Evolutionary conservation across 1,284 basidiomycete genomes (phyloP).

Genomic region (Trichosporon sp.): DNA sequence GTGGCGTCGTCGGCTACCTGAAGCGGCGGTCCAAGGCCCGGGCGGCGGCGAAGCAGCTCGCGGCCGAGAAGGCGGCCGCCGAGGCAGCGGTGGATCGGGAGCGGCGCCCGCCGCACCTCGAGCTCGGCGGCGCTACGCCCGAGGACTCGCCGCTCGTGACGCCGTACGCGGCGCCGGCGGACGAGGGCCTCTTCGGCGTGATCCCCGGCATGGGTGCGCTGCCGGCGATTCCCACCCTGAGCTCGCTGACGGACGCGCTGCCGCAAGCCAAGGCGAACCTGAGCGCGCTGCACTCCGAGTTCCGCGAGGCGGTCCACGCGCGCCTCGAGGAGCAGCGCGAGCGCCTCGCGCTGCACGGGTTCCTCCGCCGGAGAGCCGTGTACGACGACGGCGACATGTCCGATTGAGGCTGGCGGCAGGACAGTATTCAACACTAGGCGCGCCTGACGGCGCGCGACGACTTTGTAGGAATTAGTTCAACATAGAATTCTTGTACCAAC

Average conservation of each 20-base stretch:
- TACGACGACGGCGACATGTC: not conserved
- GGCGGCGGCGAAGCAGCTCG: not conserved
- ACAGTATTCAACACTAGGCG: not conserved
- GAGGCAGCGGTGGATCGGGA: not conserved
- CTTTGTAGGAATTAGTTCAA: not conserved
- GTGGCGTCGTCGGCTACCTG: conserved; percentile 56
- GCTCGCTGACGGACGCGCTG: conserved; percentile 21
- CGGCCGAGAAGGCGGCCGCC: not conserved
- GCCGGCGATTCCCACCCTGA: conserved; percentile 20
- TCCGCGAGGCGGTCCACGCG: conserved; percentile 36
- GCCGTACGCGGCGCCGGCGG: conserved; percentile 36
- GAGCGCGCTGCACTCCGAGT: conserved; percentile 20
- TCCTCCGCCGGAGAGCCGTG: conserved; percentile 9
- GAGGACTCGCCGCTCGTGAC: conserved; percentile 45
- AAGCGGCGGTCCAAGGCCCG: conserved; percentile 37
- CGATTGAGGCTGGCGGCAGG: not conserved
- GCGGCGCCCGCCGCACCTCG: conserved; percentile 3
- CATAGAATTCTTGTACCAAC: not conserved
- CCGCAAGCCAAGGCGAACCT: conserved; percentile 21
- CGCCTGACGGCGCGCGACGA: not conserved
- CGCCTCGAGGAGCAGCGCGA: conserved; percentile 39
- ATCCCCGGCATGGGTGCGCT: conserved; percentile 13
- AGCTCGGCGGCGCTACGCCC: conserved; percentile 24
- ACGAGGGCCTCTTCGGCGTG: conserved; percentile 27
- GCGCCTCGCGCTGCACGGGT: conserved; percentile 20